phyloP scores from a whole-genome alignment of 805 yeast species.

The Kazachstania martiniae region DNA sequence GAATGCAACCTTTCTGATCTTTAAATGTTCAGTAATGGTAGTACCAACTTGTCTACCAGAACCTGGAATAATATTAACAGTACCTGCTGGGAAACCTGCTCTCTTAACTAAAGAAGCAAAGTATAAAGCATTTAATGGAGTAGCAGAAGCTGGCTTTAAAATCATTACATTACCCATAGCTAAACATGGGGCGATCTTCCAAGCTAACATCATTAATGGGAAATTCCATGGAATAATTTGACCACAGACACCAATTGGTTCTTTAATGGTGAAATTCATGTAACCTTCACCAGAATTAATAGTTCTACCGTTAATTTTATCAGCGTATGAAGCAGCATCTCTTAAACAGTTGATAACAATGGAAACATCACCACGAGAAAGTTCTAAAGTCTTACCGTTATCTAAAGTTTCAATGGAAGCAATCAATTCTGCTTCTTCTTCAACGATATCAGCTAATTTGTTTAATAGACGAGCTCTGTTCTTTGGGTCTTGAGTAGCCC shows the following conservation, averaged over 20 bases:
- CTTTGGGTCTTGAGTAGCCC: constrained; percentile 53
- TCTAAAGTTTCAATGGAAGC: constrained; percentile 64
- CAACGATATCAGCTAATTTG: constrained; percentile 61
- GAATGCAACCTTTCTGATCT: constrained; percentile 65
- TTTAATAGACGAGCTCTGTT: constrained; percentile 40
- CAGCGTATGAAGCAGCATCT: constrained; percentile 66
- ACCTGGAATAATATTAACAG: constrained; percentile 63
- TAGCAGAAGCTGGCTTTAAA: constrained; percentile 66
- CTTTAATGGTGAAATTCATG: constrained; percentile 55
- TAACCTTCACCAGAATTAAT: constrained; percentile 54
- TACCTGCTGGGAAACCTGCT: constrained; percentile 70
- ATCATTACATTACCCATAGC: constrained; percentile 69
- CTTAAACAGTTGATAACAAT: constrained; percentile 54
- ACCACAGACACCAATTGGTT: constrained; percentile 76
- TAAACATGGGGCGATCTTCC: constrained; percentile 74
- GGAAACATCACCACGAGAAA: constrained; percentile 60
- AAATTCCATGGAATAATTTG: constrained; percentile 82
- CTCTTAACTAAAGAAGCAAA: constrained; percentile 51
- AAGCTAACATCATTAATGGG: constrained; percentile 68
- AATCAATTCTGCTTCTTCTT: constrained; percentile 49
- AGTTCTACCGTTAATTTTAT: constrained; percentile 54
- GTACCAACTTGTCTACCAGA: constrained; percentile 66
- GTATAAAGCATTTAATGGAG: constrained; percentile 63
- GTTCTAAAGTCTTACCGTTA: constrained; percentile 63
- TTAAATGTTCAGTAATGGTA: constrained; percentile 57